phyloP scores from a whole-genome alignment of 106 monocot genomes.

The Xerophyta viscosa region DNA sequence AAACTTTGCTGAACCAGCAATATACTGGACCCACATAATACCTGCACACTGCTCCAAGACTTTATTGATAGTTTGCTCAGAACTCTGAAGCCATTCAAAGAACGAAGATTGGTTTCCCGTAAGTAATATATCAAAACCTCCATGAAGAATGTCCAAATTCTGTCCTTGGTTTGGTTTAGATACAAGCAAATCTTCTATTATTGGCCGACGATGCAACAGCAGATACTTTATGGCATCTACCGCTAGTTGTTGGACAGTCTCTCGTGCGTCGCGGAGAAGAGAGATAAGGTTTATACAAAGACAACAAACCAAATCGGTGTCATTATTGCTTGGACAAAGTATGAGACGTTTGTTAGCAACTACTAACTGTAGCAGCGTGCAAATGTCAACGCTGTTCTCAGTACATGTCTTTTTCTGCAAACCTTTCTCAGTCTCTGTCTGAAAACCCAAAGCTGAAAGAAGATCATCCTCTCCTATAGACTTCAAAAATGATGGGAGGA shows the following conservation, averaged over 20 bases:
- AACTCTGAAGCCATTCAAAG: conserved; percentile 75
- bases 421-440: conserved; percentile 31
- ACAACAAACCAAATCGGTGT: conserved; percentile 90
- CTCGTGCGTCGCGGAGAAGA: conserved; percentile 66
- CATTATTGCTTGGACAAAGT: conserved; percentile 88
- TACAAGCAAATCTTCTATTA: conserved; percentile 83
- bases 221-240: conserved; percentile 79
- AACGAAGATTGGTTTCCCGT: conserved; percentile 61
- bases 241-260: conserved; percentile 44
- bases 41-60: conserved; percentile 84
- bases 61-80: conserved; percentile 59
- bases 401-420: conserved; percentile 7
- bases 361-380: conserved; percentile 72
- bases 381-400: conserved; percentile 63
- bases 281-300: conserved; percentile 76
- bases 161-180: conserved; percentile 66
- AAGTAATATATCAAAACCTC: conserved; percentile 88
- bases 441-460: conserved; percentile 51
- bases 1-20: conserved; percentile 72
- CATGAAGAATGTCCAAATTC: conserved; percentile 65
- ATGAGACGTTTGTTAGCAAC: conserved; percentile 82
- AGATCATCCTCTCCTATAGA: conserved; percentile 60
- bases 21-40: conserved; percentile 87
- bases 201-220: conserved; percentile 67
- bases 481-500: conserved; percentile 70